Conservation (phyloP, 176 grass and related monocot species). For the Zizania latifolia region DNA sequence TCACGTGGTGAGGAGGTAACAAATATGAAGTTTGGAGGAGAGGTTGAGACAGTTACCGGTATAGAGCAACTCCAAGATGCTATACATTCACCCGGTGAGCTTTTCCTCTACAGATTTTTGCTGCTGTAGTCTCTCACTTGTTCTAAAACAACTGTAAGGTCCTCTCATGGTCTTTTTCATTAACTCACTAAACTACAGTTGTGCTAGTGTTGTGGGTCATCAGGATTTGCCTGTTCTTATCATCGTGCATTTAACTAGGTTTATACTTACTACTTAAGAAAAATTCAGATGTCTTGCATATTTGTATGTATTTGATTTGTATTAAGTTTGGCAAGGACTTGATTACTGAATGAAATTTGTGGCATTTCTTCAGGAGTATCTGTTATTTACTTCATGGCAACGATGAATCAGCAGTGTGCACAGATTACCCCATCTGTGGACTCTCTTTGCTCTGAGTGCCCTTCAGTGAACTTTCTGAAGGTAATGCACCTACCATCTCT, state of each 20-base stretch:
- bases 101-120: background rate
- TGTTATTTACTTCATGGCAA: conserved; percentile 56
- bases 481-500: conserved; percentile 24
- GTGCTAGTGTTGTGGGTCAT: background rate
- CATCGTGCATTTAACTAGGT: background rate
- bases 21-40: conserved; percentile 53
- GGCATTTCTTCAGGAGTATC: conserved; percentile 36
- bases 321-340: background rate
- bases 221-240: background rate
- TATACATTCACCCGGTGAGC: conserved; percentile 51
- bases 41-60: conserved; percentile 44
- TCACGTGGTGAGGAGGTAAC: conserved; percentile 50
- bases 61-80: conserved; percentile 59
- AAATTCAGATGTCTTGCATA: background rate
- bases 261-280: background rate
- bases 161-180: background rate
- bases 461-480: conserved; percentile 71
- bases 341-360: background rate
- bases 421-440: conserved; percentile 46
- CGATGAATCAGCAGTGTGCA: conserved; percentile 42
- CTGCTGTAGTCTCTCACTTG: background rate
- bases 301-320: conserved; percentile 4
- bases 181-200: background rate
- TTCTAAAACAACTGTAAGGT: background rate
- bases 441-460: conserved; percentile 44